A percentile compares a stretch with the other conserved stretches of the same genome.
Conservation (phyloP, 1,284 basidiomycete genomes). For the Thelephora terrestris region DNA sequence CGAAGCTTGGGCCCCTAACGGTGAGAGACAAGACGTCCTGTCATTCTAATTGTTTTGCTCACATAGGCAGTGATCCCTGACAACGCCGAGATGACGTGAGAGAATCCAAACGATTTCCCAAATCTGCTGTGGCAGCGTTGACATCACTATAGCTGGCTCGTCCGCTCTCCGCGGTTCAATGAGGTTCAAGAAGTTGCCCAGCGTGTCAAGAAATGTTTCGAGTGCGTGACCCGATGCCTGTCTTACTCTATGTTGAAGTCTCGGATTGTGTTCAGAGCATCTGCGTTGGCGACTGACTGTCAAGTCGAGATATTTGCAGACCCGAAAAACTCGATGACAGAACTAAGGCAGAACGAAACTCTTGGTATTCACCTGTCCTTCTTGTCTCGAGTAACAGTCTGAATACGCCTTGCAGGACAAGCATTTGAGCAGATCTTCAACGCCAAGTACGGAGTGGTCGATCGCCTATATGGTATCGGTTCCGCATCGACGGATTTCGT, state of each 20-base stretch:
- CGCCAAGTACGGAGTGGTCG: conserved; percentile 28
- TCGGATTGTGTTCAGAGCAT: conserved; percentile 39
- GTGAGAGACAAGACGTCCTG: conserved; percentile 25
- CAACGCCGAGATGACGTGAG: conserved; percentile 45
- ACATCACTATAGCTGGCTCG: conserved; percentile 36
- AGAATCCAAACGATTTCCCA: too few relatives aligned
- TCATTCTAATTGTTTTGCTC: not conserved
- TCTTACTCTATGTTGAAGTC: not conserved
- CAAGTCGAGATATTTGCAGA: conserved; percentile 33
- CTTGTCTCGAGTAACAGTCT: not conserved
- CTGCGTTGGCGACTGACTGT: conserved; percentile 60
- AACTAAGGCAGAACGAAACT: conserved; percentile 54
- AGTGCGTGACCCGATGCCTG: conserved; percentile 32
- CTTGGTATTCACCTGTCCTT: conserved; percentile 31
- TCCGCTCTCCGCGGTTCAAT: conserved; percentile 58
- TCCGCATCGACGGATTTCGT: conserved; percentile 16
- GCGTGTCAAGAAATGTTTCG: conserved; percentile 61
- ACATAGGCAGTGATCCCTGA: conserved; percentile 57
- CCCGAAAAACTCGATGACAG: conserved; percentile 31
- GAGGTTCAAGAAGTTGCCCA: conserved; percentile 47
- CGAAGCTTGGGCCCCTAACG: conserved; percentile 53
- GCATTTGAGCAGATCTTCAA: conserved; percentile 34
- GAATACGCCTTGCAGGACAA: conserved; percentile 24
- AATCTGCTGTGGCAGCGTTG: not conserved
- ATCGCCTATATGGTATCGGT: conserved; percentile 8